phyloP scores from a whole-genome alignment of 331 rosid genomes.

The Malus hybrid region DNA sequence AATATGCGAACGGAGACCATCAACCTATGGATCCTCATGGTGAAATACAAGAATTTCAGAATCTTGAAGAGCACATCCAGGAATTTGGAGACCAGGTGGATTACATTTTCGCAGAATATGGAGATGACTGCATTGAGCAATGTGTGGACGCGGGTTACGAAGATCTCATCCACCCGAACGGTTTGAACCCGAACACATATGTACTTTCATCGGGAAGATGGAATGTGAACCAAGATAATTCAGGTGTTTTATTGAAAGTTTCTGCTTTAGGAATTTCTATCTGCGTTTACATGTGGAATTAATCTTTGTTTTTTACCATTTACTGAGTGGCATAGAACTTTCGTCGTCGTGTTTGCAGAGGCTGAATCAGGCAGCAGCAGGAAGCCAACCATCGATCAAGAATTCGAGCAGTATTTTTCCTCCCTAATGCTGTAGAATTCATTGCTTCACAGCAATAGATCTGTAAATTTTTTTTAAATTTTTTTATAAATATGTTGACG shows the following conservation, averaged over 20 bases:
- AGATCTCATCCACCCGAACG: slow-evolving; percentile 39
- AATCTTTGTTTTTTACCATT: background rate
- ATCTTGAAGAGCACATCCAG: slow-evolving; percentile 36
- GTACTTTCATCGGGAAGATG: slow-evolving; percentile 69
- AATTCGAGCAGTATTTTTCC: slow-evolving; percentile 88
- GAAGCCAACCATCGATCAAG: slow-evolving; percentile 84
- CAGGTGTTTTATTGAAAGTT: background rate
- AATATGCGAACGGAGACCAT: background rate
- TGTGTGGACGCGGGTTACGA: slow-evolving; percentile 42
- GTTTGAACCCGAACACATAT: slow-evolving; percentile 32
- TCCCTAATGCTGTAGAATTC: slow-evolving; percentile 58
- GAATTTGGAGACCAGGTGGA: slow-evolving; percentile 28
- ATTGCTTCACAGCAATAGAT: background rate
- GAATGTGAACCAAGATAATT: slow-evolving; percentile 60
- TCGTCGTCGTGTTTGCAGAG: slow-evolving; percentile 35
- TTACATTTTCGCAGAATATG: slow-evolving; percentile 29
- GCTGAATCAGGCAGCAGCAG: slow-evolving; percentile 39
- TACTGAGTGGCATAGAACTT: background rate
- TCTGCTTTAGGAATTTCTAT: background rate
- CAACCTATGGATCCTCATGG: slow-evolving; percentile 3
- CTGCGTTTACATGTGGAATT: background rate
- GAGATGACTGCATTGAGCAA: slow-evolving; percentile 27
- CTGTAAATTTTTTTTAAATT: background rate
- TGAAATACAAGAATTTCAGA: slow-evolving; percentile 22
- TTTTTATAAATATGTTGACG: background rate